phyloP scores from a whole-genome alignment of 495 filamentous ascomycete genomes.

The Polyplosphaeria fusca region DNA sequence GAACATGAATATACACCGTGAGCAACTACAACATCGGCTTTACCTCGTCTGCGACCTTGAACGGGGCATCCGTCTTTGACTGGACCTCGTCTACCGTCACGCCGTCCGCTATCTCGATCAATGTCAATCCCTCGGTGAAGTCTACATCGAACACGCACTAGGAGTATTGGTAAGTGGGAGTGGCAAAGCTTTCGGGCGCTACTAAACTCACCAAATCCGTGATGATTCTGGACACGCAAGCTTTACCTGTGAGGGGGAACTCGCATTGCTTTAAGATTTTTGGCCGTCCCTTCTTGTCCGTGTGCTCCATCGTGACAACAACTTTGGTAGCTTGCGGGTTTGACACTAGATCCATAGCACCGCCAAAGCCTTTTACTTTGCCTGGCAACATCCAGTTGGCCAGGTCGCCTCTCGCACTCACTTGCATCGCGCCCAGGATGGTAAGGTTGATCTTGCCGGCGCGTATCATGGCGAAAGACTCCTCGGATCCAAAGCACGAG shows the following conservation, averaged over 20 bases:
- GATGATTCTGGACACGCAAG: constrained; percentile 51
- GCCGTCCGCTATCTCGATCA: constrained; percentile 56
- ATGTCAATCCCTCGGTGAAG: constrained; percentile 48
- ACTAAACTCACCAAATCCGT: constrained; percentile 51
- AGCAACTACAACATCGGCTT: constrained; percentile 51
- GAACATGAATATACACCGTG: no score
- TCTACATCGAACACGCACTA: constrained; percentile 59
- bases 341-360: constrained; percentile 61
- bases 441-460: constrained; percentile 59
- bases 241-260: constrained; percentile 54
- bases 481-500: constrained; percentile 55
- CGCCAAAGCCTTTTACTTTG: constrained; percentile 64
- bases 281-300: constrained; percentile 57
- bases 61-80: constrained; percentile 54
- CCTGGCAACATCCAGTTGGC: constrained; percentile 66
- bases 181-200: background rate
- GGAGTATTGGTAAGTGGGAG: constrained; percentile 10
- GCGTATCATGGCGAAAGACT: constrained; percentile 62
- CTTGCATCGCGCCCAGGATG: constrained; percentile 60
- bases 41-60: constrained; percentile 49
- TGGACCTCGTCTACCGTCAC: constrained; percentile 53
- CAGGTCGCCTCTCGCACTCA: constrained; percentile 55
- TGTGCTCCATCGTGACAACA: constrained; percentile 60
- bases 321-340: constrained; percentile 60
- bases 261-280: constrained; percentile 58